Conservation (phyloP, 768 basidiomycete genomes). For the Pleurotus sapidus region DNA sequence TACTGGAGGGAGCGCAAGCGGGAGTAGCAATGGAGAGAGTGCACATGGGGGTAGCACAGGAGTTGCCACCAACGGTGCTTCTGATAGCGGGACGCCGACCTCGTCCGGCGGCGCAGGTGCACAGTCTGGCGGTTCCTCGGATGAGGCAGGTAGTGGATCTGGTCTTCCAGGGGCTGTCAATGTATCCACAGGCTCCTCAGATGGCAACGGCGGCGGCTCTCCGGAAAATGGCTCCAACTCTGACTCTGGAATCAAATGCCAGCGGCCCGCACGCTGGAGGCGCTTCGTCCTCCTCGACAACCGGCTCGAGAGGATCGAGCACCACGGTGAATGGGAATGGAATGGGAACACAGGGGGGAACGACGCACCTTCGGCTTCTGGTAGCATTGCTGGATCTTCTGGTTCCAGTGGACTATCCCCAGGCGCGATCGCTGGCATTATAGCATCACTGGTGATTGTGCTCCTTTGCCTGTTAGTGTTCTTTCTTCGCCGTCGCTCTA, state of each 20-base stretch:
- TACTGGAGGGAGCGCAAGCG: neutral
- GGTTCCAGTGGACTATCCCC: conserved; percentile 30
- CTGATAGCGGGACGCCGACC: conserved; percentile 1
- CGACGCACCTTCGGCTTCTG: conserved; percentile 8
- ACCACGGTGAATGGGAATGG: conserved; percentile 6
- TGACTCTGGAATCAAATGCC: neutral
- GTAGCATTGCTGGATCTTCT: conserved; percentile 10
- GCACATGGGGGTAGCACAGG: neutral
- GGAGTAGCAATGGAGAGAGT: neutral
- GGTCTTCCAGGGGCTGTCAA: neutral
- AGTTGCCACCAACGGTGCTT: neutral
- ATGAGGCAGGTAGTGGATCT: neutral
- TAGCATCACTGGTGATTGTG: conserved; percentile 21
- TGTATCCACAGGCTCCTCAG: neutral
- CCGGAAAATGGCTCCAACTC: neutral
- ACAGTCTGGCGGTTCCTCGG: neutral
- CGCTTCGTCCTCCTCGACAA: neutral
- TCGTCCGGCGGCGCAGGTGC: neutral
- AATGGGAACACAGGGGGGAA: conserved; percentile 2
- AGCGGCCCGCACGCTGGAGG: neutral
- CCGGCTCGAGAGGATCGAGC: neutral
- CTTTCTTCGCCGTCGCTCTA: conserved; percentile 44
- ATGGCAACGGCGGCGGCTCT: neutral
- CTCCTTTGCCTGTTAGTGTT: conserved; percentile 35
- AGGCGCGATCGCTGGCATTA: conserved; percentile 48